Base-by-base conservation (phyloP, 2,329 filamentous ascomycete species). In the Epichloe sylvatica region DNA sequence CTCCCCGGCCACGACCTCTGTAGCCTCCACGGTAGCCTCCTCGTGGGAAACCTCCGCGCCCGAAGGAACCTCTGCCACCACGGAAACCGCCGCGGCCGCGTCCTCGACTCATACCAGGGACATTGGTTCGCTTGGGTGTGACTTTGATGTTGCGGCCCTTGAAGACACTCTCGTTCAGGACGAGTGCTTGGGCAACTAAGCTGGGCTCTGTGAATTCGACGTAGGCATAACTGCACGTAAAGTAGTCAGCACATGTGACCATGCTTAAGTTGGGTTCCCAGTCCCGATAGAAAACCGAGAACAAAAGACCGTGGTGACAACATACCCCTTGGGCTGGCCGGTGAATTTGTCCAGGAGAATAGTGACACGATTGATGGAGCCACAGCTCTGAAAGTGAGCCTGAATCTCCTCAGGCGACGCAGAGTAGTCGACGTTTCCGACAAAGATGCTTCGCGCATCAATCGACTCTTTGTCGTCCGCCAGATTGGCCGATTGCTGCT, bases 261-360 rank as follows among this genome's bases (percentile, higher is more conserved):
- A 33, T 15, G 13, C 5, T 46, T 2, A 6, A n/a, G 4, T 11
- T 21, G 17, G 30, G 30, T 30, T 40, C 15, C 35, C 7, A 11
- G 38, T 40, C 17, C 19, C 9, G 38, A 15, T 9, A 19, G 12
- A 9, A 17, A 40, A 23, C 1, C 9, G 17, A 23, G 17, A 21
- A 40, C 25, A 15, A 38, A 34, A 19, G 15, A 45, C 49, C 44
- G 35, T 12, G 15, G 21, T 39, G 17, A 13, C 13, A 40, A 51
- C 36, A 11, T 74, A 95, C 90, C 92, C 92, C 75, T 98, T 98
- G n/a, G 92, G 92, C 74, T 97, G 90, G 55, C 92, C 92, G 11
- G 90, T 95, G 64, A 96, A 97, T 73, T 98, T 98, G 72, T 98
- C 92, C 59, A 98, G 73, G 58, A 98, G 73, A 57, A 98, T 98